Percentiles rank a stretch among this genome's conserved stretches.
These are phyloP conservation scores for Penicillium sp. DNA, from an alignment of 2,329 filamentous ascomycete genomes.

Conservation along the genomic window DNA sequence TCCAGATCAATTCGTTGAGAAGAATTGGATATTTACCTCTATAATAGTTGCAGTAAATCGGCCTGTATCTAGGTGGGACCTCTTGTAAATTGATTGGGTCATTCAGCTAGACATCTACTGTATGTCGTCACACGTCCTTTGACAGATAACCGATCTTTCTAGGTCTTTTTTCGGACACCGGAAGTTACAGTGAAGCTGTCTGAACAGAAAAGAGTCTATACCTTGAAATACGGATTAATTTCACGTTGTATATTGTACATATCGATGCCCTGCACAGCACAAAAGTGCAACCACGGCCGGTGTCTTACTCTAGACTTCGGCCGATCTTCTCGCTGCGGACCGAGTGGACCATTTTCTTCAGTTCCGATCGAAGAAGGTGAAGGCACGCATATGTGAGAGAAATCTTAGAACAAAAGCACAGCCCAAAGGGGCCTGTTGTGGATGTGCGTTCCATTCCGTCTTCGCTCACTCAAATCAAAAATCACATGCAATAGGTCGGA, in stretches of 20 bases:
- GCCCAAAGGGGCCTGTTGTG: background rate
- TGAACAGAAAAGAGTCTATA: background rate
- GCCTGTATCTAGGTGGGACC: background rate
- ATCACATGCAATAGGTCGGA: background rate
- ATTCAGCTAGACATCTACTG: background rate
- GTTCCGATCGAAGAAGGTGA: background rate
- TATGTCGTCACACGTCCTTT: background rate
- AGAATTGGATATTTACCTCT: background rate
- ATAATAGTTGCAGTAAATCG: no score
- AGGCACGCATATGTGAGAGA: background rate
- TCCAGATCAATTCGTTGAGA: background rate
- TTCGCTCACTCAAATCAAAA: background rate
- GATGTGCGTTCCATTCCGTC: constrained; percentile 2
- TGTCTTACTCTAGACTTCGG: background rate
- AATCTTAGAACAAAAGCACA: background rate
- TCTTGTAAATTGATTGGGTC: background rate
- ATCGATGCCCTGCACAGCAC: background rate
- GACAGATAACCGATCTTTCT: background rate
- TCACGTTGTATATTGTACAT: background rate
- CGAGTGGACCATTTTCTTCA: background rate
- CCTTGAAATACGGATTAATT: background rate
- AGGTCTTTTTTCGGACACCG: background rate
- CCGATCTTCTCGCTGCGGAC: background rate
- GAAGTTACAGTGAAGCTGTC: background rate
- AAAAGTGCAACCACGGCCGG: background rate